Evolutionary conservation across 257 asterid genomes (phyloP).

Genomic region (Solanum arcanum): DNA sequence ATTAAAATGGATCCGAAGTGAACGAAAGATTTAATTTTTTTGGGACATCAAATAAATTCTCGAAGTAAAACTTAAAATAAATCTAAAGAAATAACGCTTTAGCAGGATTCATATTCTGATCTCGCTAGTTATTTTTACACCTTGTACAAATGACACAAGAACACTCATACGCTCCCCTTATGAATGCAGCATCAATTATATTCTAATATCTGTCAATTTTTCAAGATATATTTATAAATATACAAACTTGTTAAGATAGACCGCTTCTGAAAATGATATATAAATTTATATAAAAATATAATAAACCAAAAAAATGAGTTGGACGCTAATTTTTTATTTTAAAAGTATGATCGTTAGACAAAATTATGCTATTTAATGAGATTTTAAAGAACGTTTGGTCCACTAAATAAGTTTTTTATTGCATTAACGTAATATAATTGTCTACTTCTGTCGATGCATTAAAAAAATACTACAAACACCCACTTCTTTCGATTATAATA

Average conservation of each 20-base stretch:
- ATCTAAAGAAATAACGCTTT: too few relatives aligned
- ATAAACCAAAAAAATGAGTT: background rate
- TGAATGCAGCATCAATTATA: too few relatives aligned
- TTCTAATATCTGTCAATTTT: too few relatives aligned
- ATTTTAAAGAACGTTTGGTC: background rate
- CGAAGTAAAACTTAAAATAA: background rate
- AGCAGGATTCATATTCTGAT: background rate
- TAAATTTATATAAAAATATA: too few relatives aligned
- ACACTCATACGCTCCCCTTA: too few relatives aligned
- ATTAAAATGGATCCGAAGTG: fast-evolving
- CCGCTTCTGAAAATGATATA: background rate
- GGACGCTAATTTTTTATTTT: too few relatives aligned
- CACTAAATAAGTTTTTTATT: background rate
- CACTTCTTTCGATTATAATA: background rate
- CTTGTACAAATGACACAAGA: background rate
- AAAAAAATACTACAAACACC: background rate
- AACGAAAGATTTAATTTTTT: fast-evolving
- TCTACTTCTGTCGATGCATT: background rate
- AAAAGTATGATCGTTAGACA: background rate
- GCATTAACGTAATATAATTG: background rate
- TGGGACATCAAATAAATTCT: too few relatives aligned
- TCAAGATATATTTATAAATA: too few relatives aligned
- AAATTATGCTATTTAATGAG: background rate
- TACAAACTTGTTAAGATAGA: background rate
- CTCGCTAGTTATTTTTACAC: too few relatives aligned